Conservation (phyloP, 176 grass and related monocot genomes). For the Neostapfia colusana region DNA sequence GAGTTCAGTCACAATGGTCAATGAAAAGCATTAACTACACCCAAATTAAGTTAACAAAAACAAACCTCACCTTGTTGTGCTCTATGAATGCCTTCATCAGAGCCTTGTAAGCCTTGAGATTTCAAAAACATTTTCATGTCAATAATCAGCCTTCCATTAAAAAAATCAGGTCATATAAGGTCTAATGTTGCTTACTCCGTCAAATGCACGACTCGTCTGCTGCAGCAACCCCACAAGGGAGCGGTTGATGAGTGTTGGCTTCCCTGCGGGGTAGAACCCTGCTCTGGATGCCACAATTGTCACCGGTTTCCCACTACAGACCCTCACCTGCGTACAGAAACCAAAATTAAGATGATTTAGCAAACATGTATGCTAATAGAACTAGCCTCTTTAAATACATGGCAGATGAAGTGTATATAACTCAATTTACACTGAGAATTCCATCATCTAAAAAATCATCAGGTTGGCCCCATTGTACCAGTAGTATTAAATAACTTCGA, state of each 20-base stretch:
- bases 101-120: slow-evolving; percentile 83
- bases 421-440: background rate
- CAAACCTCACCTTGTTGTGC: slow-evolving; percentile 88
- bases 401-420: background rate
- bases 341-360: slow-evolving; percentile 8
- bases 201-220: slow-evolving; percentile 79
- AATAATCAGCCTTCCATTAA: slow-evolving; percentile 21
- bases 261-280: slow-evolving; percentile 89
- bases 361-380: background rate
- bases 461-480: background rate
- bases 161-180: background rate
- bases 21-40: background rate
- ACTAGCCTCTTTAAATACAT: background rate
- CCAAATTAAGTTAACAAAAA: background rate
- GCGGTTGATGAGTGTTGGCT: slow-evolving; percentile 59
- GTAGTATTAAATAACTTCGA: background rate
- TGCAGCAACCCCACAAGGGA: slow-evolving; percentile 78
- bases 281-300: slow-evolving; percentile 69
- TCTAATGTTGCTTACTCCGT: slow-evolving; percentile 60
- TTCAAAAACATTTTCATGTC: slow-evolving; percentile 11
- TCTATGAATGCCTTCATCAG: slow-evolving; percentile 95
- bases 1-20: slow-evolving; percentile 5
- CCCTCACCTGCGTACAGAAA: slow-evolving; percentile 54
- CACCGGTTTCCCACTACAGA: slow-evolving; percentile 85
- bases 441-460: background rate